A percentile compares a stretch with the other conserved stretches of the same genome.
Evolutionary conservation across 2,329 filamentous ascomycete genomes (phyloP).

Genomic region (Aspergillus clavatus): DNA sequence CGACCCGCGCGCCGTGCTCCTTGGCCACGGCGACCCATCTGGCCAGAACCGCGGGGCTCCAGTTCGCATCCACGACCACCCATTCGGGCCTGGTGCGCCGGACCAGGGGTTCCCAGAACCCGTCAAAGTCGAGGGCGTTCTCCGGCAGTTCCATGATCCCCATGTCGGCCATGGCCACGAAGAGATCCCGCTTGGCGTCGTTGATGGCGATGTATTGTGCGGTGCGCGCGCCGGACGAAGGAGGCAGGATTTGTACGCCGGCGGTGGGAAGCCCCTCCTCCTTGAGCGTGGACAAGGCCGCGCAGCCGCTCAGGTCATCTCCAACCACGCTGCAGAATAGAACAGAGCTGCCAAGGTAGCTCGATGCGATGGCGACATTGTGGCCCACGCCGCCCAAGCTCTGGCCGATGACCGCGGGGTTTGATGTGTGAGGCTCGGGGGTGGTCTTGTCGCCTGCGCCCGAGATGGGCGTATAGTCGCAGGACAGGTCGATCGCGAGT

Average conservation of each 20-base stretch:
- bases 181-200: constrained; percentile 72
- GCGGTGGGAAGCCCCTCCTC: constrained; percentile 57
- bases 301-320: constrained; percentile 71
- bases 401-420: constrained; percentile 74
- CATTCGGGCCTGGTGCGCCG: constrained; percentile 60
- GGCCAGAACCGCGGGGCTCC: constrained; percentile 62
- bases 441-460: constrained; percentile 29
- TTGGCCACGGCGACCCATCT: constrained; percentile 63
- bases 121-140: constrained; percentile 37
- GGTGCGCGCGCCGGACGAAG: constrained; percentile 58
- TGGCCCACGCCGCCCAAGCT: constrained; percentile 86
- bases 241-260: constrained; percentile 56
- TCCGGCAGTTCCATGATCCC: constrained; percentile 60
- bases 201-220: constrained; percentile 92
- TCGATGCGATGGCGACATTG: constrained; percentile 82
- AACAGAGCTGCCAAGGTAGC: constrained; percentile 62
- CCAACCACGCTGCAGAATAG: constrained; percentile 76
- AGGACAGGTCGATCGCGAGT: constrained; percentile 80
- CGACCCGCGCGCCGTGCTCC: constrained; percentile 54
- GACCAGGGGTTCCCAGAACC: constrained; percentile 60
- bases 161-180: constrained; percentile 97
- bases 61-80: constrained; percentile 84
- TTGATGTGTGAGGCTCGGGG: constrained; percentile 67
- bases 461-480: constrained; percentile 61
- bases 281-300: constrained; percentile 63